These are phyloP conservation scores for Gentiana dahurica DNA, from an alignment of 257 asterid species.

Conservation along the genomic window DNA sequence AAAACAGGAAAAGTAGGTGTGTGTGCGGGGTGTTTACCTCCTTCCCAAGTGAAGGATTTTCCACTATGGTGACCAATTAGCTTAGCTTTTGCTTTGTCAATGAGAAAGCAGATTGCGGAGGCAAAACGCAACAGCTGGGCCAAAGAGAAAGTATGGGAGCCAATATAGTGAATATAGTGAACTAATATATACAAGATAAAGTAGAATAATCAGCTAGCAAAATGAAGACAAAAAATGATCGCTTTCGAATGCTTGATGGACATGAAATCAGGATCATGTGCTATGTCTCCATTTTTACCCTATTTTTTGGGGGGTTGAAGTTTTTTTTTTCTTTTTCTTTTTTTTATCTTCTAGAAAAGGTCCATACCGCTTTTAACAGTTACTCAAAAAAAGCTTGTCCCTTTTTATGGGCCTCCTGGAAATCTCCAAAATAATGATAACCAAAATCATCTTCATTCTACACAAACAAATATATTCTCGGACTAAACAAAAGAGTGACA, in stretches of 20 bases:
- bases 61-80: constrained; percentile 40
- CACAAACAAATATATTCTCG: constrained; percentile 8
- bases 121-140: constrained; percentile 16
- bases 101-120: constrained; percentile 18
- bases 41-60: constrained; percentile 19
- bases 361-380: constrained; percentile 17
- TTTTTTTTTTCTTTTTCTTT: constrained; percentile 2
- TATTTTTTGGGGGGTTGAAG: background rate
- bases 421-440: constrained; percentile 22
- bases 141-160: constrained; percentile 22
- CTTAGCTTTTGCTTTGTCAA: constrained; percentile 13
- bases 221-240: constrained; percentile 21
- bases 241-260: constrained; percentile 2
- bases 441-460: constrained; percentile 39
- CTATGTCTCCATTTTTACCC: constrained; percentile 18
- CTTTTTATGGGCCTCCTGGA: constrained; percentile 27
- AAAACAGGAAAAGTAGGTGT: constrained; percentile 6
- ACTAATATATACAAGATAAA: constrained; percentile 12
- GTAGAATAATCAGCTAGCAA: constrained; percentile 16
- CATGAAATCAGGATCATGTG: constrained; percentile 27
- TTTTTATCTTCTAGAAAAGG: constrained; percentile 9
- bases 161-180: constrained; percentile 22
- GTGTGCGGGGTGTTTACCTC: constrained; percentile 23
- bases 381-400: constrained; percentile 13
- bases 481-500: too few relatives aligned